These are phyloP conservation scores for Monosporascus cannonballus DNA, from an alignment of 2,329 filamentous ascomycete genomes.

Conservation along the genomic window DNA sequence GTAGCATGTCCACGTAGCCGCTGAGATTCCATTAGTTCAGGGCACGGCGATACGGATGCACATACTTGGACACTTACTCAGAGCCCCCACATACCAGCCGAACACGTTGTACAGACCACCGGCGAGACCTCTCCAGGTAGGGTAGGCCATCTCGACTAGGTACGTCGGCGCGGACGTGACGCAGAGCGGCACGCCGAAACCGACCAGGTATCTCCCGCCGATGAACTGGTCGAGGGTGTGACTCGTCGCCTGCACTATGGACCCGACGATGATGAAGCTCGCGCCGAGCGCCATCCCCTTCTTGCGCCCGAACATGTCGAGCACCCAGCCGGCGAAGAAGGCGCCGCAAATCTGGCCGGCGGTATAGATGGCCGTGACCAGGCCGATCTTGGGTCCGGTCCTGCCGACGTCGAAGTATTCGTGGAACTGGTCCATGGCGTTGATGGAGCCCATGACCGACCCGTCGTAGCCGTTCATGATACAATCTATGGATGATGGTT, in stretches of 20 bases:
- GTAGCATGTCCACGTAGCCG: constrained; percentile 41
- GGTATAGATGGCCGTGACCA: constrained; percentile 42
- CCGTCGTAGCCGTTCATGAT: constrained; percentile 9
- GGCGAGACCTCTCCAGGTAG: constrained; percentile 44
- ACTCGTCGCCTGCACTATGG: constrained; percentile 34
- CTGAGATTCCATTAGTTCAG: constrained; percentile 31
- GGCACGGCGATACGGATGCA: background rate
- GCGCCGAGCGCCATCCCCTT: constrained; percentile 39
- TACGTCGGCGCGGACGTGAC: constrained; percentile 43
- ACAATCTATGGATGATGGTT: too few species aligned
- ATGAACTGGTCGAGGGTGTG: constrained; percentile 33
- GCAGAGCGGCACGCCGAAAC: constrained; percentile 41
- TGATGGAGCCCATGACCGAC: constrained; percentile 38
- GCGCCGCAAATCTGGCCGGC: constrained; percentile 37
- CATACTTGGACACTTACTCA: background rate
- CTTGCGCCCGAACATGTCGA: constrained; percentile 38
- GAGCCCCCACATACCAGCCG: too few species aligned
- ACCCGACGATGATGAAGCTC: constrained; percentile 38
- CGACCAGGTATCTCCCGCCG: constrained; percentile 41
- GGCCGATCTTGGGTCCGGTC: constrained; percentile 32
- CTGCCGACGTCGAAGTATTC: constrained; percentile 31
- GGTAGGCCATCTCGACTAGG: constrained; percentile 40
- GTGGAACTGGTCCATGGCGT: constrained; percentile 39
- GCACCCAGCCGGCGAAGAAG: constrained; percentile 37
- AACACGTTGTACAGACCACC: constrained; percentile 24